phyloP scores from a whole-genome alignment of 2,329 filamentous ascomycete species.

The Chaetoscypha palmicola region DNA sequence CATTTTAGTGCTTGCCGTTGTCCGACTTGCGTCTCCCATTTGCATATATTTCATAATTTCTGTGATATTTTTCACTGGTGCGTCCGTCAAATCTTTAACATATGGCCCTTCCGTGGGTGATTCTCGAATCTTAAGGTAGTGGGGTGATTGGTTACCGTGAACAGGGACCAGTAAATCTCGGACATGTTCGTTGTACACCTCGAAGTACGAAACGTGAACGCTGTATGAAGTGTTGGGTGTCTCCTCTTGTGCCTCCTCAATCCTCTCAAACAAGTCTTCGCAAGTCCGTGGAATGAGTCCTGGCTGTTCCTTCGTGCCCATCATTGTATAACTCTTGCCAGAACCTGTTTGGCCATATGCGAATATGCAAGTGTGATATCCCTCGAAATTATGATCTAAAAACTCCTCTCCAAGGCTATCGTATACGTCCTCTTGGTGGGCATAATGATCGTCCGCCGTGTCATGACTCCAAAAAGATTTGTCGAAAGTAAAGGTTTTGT shows the following conservation, averaged over 20 bases:
- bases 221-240: conserved; percentile 92
- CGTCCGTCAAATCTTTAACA: conserved; percentile 91
- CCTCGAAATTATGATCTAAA: conserved; percentile 97
- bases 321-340: conserved; percentile 97
- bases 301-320: conserved; percentile 79
- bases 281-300: conserved; percentile 93
- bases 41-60: conserved; percentile 92
- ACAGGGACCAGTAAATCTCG: conserved; percentile 82
- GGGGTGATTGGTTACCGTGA: conserved; percentile 61
- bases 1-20: conserved; percentile 94
- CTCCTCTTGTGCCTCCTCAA: conserved; percentile 66
- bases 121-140: conserved; percentile 96
- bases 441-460: conserved; percentile 73
- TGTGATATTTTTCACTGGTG: conserved; percentile 76
- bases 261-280: conserved; percentile 90
- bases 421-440: conserved; percentile 88
- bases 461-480: conserved; percentile 98
- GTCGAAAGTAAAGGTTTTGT: conserved; percentile 92
- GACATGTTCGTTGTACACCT: conserved; percentile 99
- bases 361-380: conserved; percentile 98
- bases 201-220: conserved; percentile 96
- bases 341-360: conserved; percentile 97
- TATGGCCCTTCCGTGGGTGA: conserved; percentile 93
- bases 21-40: conserved; percentile 79
- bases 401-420: conserved; percentile 93